These are phyloP conservation scores for Trametes punicea DNA, from an alignment of 768 basidiomycete genomes.

Conservation along the genomic window DNA sequence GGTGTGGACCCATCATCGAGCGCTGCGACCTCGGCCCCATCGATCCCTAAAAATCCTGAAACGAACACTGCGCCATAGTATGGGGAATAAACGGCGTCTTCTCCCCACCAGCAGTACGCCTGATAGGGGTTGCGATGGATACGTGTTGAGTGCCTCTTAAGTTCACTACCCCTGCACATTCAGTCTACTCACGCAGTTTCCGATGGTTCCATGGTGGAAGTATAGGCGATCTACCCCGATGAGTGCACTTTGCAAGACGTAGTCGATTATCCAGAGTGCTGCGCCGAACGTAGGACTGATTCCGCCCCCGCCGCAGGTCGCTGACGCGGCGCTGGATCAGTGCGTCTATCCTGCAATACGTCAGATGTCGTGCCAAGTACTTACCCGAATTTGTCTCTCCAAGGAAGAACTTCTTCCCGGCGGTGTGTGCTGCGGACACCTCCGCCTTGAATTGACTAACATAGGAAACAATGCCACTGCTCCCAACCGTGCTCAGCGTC, in stretches of 20 bases:
- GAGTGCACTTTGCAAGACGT: conserved; percentile 36
- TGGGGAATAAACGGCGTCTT: conserved; percentile 32
- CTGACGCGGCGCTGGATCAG: conserved; percentile 15
- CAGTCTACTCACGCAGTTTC: conserved; percentile 32
- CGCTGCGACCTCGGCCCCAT: conserved; percentile 32
- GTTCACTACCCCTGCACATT: not conserved
- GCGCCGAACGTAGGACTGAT: conserved; percentile 41
- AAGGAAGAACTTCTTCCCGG: conserved; percentile 35
- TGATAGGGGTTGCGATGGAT: not conserved
- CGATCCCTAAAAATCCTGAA: conserved; percentile 35
- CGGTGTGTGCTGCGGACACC: conserved; percentile 32
- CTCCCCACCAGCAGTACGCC: conserved; percentile 42
- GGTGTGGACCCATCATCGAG: conserved; percentile 34
- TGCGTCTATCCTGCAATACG: not conserved
- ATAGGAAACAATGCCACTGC: conserved; percentile 36
- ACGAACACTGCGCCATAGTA: conserved; percentile 40
- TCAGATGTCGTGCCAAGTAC: not conserved
- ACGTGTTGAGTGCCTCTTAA: not conserved
- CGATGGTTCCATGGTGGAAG: conserved; percentile 42
- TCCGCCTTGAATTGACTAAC: conserved; percentile 32
- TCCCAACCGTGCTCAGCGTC: not conserved
- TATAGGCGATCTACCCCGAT: conserved; percentile 36
- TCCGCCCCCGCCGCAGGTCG: conserved; percentile 40
- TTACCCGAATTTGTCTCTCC: conserved; percentile 41
- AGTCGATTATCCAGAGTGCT: conserved; percentile 40